These are phyloP conservation scores for Eurotiales sp. DNA, from an alignment of 2,329 filamentous ascomycete species.

Conservation along the genomic window DNA sequence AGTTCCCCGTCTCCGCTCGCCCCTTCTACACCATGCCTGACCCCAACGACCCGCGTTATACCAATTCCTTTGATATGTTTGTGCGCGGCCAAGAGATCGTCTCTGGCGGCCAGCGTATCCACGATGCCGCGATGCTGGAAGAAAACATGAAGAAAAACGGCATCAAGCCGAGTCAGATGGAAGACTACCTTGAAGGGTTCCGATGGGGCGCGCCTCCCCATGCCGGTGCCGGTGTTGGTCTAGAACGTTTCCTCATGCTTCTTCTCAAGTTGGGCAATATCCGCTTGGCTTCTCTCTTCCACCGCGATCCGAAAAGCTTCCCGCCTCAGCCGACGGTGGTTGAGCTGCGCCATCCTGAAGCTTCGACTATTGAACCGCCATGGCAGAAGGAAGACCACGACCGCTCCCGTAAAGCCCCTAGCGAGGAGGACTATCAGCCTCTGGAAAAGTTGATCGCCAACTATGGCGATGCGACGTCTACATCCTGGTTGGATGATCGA, in stretches of 20 bases:
- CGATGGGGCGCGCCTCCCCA: conserved; percentile 85
- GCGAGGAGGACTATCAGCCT: conserved; percentile 59
- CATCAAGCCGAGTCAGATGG: conserved; percentile 76
- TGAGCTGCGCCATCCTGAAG: conserved; percentile 77
- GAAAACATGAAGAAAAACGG: conserved; percentile 72
- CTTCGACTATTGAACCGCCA: conserved; percentile 70
- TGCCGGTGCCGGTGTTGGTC: conserved; percentile 81
- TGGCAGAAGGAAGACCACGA: conserved; percentile 46
- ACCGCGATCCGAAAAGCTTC: conserved; percentile 82
- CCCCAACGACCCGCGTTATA: conserved; percentile 65
- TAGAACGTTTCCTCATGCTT: conserved; percentile 84
- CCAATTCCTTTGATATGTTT: conserved; percentile 95
- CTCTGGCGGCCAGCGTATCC: conserved; percentile 88
- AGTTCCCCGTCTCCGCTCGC: conserved; percentile 78
- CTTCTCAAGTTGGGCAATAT: conserved; percentile 85
- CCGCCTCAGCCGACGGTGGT: conserved; percentile 62
- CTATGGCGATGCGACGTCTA: conserved; percentile 91
- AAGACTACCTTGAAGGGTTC: conserved; percentile 86
- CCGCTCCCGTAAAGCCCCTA: conserved; percentile 38
- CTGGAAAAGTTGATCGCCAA: conserved; percentile 89
- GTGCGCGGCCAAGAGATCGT: conserved; percentile 89
- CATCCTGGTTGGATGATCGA: conserved; percentile 85
- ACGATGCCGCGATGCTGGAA: conserved; percentile 70
- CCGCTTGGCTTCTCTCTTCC: conserved; percentile 80
- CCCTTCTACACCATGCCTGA: conserved; percentile 93